Evolutionary conservation across 2,329 filamentous ascomycete species (phyloP).

Genomic region (Hirsutella rhossiliensis): DNA sequence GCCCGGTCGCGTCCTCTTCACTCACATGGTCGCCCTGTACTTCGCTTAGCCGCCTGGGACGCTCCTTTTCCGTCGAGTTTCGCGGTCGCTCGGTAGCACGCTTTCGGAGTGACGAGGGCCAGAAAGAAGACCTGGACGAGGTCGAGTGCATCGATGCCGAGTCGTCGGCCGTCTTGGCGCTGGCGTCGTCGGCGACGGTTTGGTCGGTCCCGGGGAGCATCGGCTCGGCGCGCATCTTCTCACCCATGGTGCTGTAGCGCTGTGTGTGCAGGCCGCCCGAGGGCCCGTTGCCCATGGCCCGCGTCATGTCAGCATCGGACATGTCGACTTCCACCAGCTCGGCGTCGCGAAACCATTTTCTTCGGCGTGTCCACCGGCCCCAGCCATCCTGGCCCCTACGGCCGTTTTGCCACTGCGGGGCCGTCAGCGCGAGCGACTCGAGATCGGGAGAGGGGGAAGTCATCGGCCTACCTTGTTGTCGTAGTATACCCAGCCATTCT

Average conservation of each 20-base stretch:
- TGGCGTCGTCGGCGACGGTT: slow-evolving; percentile 13
- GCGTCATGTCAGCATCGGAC: slow-evolving; percentile 21
- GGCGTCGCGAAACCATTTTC: slow-evolving; percentile 95
- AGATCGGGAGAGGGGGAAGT: neutral
- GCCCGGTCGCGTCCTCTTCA: slow-evolving; percentile 27
- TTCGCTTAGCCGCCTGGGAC: slow-evolving; percentile 28
- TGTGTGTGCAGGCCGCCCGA: slow-evolving; percentile 13
- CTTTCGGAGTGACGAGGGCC: slow-evolving; percentile 26
- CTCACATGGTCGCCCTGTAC: slow-evolving; percentile 30
- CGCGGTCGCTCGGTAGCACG: slow-evolving; percentile 23
- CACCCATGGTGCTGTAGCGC: slow-evolving; percentile 22
- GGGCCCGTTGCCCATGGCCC: slow-evolving; percentile 11
- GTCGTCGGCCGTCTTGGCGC: slow-evolving; percentile 25
- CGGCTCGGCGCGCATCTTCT: slow-evolving; percentile 20
- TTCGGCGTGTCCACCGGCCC: slow-evolving; percentile 82
- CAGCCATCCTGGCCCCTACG: slow-evolving; percentile 78
- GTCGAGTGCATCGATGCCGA: slow-evolving; percentile 33
- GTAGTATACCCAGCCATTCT: slow-evolving; percentile 89
- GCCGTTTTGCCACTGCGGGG: slow-evolving; percentile 73
- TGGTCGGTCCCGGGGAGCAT: slow-evolving; percentile 9
- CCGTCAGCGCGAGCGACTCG: neutral
- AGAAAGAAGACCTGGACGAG: slow-evolving; percentile 34
- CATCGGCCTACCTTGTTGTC: slow-evolving; percentile 68
- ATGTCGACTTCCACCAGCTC: slow-evolving; percentile 70
- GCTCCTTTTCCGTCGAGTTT: slow-evolving; percentile 19